Evolutionary conservation across 768 basidiomycete species (phyloP), one percentile per base, ranked within the genome.

Genomic region (Russula sp.): DNA sequence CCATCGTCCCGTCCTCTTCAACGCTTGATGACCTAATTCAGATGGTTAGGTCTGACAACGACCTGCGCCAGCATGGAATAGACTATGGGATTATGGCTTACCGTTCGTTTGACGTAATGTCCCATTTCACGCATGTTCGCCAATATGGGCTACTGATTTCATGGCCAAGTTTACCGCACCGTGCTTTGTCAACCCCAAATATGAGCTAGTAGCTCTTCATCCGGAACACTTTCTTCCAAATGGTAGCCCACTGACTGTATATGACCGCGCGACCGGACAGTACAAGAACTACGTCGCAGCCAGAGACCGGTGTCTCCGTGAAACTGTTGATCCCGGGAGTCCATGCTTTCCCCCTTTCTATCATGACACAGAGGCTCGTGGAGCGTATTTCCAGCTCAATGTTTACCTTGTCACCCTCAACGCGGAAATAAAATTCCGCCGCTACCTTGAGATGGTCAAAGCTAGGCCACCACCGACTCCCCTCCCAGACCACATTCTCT

Each of bases 361-460:
- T 8, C n/a, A 45, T 11, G 16, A 8, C 3, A 18, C n/a, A 8
- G n/a, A 43, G 9, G 11, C n/a, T 0, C 10, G n/a, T 11, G 11
- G 18, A 7, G 4, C 0, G 0, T 1, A 0, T 11, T 1, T 20
- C 0, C 20, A 5, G 0, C 4, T 45, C 9, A 45, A 45, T 22
- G 7, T 45, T 45, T 45, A 20, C 10, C 43, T 45, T 11, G 43
- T 45, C 9, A 8, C n/a, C 7, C 10, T 45, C 3, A 45, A 45
- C 22, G 43, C 43, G 0, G 20, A 45, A 8, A 45, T 45, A 9
- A 45, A 45, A 20, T 45, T 45, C 20, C 43, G 11, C 7, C 20
- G 10, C 1, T 45, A 45, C 5, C 11, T 45, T 13, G 0, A 3
- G 4, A 45, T 22, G 20, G 18, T 45, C 5, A 38, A 9, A 6